Evolutionary conservation across 2,329 filamentous ascomycete species (phyloP).

Genomic region (Penicillium hordei): DNA sequence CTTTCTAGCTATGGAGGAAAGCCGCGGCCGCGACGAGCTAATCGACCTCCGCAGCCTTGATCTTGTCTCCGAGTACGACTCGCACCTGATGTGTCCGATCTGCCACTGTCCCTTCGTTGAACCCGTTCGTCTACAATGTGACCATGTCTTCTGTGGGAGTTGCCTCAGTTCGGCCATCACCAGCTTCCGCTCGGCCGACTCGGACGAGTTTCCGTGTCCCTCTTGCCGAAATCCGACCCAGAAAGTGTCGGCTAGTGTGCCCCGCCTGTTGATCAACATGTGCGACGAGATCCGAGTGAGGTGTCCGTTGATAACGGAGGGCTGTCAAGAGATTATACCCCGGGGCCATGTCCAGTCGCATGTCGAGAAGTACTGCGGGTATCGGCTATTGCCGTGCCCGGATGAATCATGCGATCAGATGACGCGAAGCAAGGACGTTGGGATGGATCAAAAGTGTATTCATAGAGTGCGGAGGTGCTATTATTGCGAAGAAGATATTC

Average conservation of each 20-base stretch:
- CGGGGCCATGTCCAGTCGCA: constrained; percentile 60
- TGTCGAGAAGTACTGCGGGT: constrained; percentile 60
- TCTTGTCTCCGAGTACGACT: constrained; percentile 57
- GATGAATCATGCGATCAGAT: constrained; percentile 51
- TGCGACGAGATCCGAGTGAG: constrained; percentile 61
- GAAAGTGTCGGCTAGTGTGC: constrained; percentile 46
- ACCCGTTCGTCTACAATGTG: constrained; percentile 59
- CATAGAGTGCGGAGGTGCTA: constrained; percentile 55
- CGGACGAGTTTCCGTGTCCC: constrained; percentile 52
- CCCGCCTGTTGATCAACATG: constrained; percentile 60
- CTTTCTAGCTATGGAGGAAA: constrained; percentile 32
- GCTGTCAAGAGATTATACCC: constrained; percentile 55
- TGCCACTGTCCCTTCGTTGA: constrained; percentile 63
- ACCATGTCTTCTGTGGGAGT: constrained; percentile 63
- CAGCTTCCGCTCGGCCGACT: constrained; percentile 30
- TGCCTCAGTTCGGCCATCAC: constrained; percentile 55
- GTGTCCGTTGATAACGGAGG: constrained; percentile 56
- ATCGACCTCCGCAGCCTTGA: constrained; percentile 60
- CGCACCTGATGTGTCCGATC: constrained; percentile 63
- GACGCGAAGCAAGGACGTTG: constrained; percentile 57
- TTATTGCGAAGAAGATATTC: constrained; percentile 53
- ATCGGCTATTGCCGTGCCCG: constrained; percentile 55
- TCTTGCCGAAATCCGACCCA: constrained; percentile 54
- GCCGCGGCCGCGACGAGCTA: constrained; percentile 29
- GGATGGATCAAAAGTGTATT: constrained; percentile 51